These are phyloP conservation scores for Lanzia echinophila DNA, from an alignment of 2,329 filamentous ascomycete genomes.

Conservation along the genomic window DNA sequence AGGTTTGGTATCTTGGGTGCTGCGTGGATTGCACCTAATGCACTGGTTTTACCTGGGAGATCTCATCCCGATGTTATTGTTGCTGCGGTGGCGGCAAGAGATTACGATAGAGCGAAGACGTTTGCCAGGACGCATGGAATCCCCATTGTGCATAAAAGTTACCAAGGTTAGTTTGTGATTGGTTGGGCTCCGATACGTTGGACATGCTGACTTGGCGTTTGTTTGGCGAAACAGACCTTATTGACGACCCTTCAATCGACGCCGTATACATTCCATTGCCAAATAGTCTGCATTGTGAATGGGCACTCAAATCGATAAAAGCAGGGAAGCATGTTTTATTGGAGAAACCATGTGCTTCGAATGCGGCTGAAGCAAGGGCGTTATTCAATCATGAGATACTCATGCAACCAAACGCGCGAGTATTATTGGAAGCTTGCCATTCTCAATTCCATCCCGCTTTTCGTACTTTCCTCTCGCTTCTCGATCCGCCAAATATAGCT, in stretches of 20 bases:
- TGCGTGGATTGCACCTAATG: conserved; percentile 33
- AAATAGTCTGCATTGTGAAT: conserved; percentile 38
- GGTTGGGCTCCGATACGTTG: neutral
- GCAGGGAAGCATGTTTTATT: conserved; percentile 49
- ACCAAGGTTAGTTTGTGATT: conserved; percentile 34
- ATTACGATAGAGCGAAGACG: conserved; percentile 38
- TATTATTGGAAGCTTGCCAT: conserved; percentile 47
- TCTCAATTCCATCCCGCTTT: conserved; percentile 44
- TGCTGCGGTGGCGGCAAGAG: conserved; percentile 45
- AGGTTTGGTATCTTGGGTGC: conserved; percentile 33
- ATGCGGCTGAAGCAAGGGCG: conserved; percentile 37
- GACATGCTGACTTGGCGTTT: no score
- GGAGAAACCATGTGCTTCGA: conserved; percentile 46
- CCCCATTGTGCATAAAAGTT: conserved; percentile 41
- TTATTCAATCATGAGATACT: conserved; percentile 35
- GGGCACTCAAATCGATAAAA: conserved; percentile 41
- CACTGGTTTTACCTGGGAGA: conserved; percentile 43
- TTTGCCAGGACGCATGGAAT: conserved; percentile 48
- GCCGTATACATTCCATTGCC: conserved; percentile 47
- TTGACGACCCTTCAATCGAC: conserved; percentile 39
- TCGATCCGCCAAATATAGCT: conserved; percentile 35
- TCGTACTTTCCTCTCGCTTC: conserved; percentile 35
- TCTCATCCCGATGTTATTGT: conserved; percentile 48
- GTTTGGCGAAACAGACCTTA: conserved; percentile 29
- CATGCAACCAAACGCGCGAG: conserved; percentile 34